A percentile compares a stretch with the other conserved stretches of the same genome.
These are phyloP conservation scores for Fraxinus greggii DNA, from an alignment of 305 asterid genomes.

Conservation along the genomic window DNA sequence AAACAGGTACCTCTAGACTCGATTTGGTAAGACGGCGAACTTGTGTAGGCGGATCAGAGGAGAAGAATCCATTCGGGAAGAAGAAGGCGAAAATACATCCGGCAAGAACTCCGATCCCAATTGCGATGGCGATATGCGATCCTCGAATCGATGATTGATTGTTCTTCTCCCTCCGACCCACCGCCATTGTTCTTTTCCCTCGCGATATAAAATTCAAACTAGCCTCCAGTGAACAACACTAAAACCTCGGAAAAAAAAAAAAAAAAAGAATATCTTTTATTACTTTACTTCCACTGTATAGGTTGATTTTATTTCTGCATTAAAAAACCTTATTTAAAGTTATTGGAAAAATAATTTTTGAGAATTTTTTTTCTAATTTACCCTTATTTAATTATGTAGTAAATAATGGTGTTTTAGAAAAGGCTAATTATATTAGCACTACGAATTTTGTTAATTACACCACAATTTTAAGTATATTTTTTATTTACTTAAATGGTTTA, in stretches of 20 bases:
- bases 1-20: conserved; percentile 44
- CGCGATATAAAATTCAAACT: neutral
- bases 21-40: conserved; percentile 35
- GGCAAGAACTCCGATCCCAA: conserved; percentile 61
- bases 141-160: conserved; percentile 47
- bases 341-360: too few species aligned
- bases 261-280: too few species aligned
- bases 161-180: conserved; percentile 64
- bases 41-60: conserved; percentile 37
- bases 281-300: too few species aligned
- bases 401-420: too few species aligned
- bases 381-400: too few species aligned
- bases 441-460: too few species aligned
- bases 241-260: neutral
- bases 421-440: too few species aligned
- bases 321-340: too few species aligned
- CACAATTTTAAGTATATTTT: too few species aligned
- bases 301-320: too few species aligned
- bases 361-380: too few species aligned
- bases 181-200: conserved; percentile 48
- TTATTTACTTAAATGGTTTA: too few species aligned
- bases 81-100: conserved; percentile 79
- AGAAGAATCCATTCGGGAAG: conserved; percentile 69
- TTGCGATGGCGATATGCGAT: conserved; percentile 71
- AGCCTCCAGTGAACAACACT: neutral